phyloP scores from a whole-genome alignment of 139 green algal genomes.

The Mesotaenium endlicherianum region DNA sequence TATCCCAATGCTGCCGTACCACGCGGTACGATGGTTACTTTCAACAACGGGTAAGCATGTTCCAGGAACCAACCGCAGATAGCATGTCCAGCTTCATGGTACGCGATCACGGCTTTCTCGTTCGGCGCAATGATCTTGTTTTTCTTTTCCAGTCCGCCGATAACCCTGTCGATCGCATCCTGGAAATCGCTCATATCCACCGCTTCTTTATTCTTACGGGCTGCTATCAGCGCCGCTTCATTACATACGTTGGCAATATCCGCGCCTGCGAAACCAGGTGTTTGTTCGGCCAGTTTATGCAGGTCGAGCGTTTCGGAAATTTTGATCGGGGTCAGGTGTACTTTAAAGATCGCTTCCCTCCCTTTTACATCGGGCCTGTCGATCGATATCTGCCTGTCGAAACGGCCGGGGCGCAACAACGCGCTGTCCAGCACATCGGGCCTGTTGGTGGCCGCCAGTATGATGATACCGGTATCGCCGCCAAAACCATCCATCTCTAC shows the following conservation, averaged over 20 bases:
- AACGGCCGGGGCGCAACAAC: constrained; percentile 83
- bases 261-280: constrained; percentile 83
- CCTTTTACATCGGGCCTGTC: constrained; percentile 93
- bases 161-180: constrained; percentile 93
- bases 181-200: constrained; percentile 88
- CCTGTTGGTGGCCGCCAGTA: constrained; percentile 86
- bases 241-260: constrained; percentile 98
- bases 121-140: constrained; percentile 86
- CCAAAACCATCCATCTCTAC: constrained; percentile 98
- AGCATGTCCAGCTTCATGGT: constrained; percentile 88
- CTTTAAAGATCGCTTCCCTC: constrained; percentile 86
- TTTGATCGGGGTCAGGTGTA: constrained; percentile 29
- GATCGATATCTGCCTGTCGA: constrained; percentile 89
- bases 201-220: constrained; percentile 52
- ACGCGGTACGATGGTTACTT: constrained; percentile 94
- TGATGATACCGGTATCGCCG: constrained; percentile 84
- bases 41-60: constrained; percentile 92
- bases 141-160: constrained; percentile 96
- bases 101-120: constrained; percentile 89
- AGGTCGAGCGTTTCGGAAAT: too few relatives aligned
- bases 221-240: constrained; percentile 91
- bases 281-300: constrained; percentile 78
- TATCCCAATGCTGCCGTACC: constrained; percentile 90
- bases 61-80: constrained; percentile 95
- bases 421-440: constrained; percentile 80